Conservation (phyloP, 352 stramenopile genomes). For the Phytophthora ramorum region DNA sequence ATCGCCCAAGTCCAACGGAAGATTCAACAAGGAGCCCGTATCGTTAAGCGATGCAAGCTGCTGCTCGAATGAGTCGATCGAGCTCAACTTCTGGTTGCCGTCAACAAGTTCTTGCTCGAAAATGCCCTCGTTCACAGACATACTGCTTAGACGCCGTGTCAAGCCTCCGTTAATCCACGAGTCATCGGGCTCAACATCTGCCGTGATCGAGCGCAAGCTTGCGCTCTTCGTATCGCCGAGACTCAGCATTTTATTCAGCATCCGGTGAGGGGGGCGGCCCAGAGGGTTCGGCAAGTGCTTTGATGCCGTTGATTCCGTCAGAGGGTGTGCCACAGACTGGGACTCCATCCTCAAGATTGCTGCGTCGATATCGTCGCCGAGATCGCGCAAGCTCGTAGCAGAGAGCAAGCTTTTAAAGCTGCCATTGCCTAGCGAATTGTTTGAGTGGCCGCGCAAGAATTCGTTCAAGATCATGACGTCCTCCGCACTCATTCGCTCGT, state of each 20-base stretch:
- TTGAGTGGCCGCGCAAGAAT: slow-evolving; percentile 63
- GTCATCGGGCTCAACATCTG: slow-evolving; percentile 56
- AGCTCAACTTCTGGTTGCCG: slow-evolving; percentile 40
- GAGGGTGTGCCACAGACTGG: slow-evolving; percentile 16
- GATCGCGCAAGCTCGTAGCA: slow-evolving; percentile 35
- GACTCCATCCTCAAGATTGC: slow-evolving; percentile 44
- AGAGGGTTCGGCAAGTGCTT: slow-evolving; percentile 18
- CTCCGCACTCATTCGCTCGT: slow-evolving; percentile 64
- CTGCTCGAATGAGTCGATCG: slow-evolving; percentile 46
- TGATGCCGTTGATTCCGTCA: slow-evolving; percentile 22
- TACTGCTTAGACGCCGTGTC: slow-evolving; percentile 53
- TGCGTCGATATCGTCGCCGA: slow-evolving; percentile 45
- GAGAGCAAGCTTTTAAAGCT: slow-evolving; percentile 52
- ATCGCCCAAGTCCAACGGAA: slow-evolving; percentile 34
- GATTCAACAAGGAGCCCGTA: slow-evolving; percentile 39
- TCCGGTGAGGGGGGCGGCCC: slow-evolving; percentile 30
- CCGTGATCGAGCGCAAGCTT: slow-evolving; percentile 60
- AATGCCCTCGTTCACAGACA: slow-evolving; percentile 45
- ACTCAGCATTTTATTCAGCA: slow-evolving; percentile 61
- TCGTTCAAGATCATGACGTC: slow-evolving; percentile 70
- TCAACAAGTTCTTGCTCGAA: slow-evolving; percentile 44
- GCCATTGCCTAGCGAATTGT: slow-evolving; percentile 45
- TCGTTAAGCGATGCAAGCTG: slow-evolving; percentile 51
- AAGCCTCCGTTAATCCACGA: slow-evolving; percentile 58
- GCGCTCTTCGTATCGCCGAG: slow-evolving; percentile 58